phyloP scores from a whole-genome alignment of 2,329 filamentous ascomycete genomes.

The Pleurostoma richardsiae region DNA sequence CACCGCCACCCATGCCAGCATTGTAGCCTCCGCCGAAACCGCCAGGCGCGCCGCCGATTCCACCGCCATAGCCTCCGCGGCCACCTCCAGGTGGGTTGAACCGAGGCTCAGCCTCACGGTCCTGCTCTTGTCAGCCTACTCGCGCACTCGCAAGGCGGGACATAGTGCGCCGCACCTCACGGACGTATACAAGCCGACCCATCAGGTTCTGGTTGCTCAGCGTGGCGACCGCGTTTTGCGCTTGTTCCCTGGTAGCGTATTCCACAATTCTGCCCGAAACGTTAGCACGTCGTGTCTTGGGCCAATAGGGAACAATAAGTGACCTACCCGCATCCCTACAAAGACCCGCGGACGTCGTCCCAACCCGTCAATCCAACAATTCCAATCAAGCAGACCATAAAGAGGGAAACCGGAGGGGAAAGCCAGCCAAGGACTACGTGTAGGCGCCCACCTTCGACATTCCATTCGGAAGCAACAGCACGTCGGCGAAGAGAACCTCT shows the following conservation, averaged over 20 bases:
- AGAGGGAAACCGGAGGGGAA: slow-evolving; percentile 57
- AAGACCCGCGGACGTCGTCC: slow-evolving; percentile 80
- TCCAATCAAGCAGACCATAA: slow-evolving; percentile 65
- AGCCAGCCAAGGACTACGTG: slow-evolving; percentile 82
- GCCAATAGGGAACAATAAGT: background rate
- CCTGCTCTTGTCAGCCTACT: slow-evolving; percentile 44
- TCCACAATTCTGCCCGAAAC: slow-evolving; percentile 81
- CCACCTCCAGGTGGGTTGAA: slow-evolving; percentile 72
- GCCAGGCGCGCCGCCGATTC: slow-evolving; percentile 42
- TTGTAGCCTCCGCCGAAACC: slow-evolving; percentile 49
- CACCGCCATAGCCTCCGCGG: slow-evolving; percentile 58
- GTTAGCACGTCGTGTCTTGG: slow-evolving; percentile 21
- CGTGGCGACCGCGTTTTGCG: slow-evolving; percentile 92
- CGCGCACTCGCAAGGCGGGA: slow-evolving; percentile 3
- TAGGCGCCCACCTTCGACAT: slow-evolving; percentile 99
- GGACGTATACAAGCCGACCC: slow-evolving; percentile 97
- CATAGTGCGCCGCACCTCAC: slow-evolving; percentile 63
- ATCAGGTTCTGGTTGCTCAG: slow-evolving; percentile 99
- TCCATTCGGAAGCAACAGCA: slow-evolving; percentile 99
- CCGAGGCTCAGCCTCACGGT: slow-evolving; percentile 95
- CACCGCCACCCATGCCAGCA: slow-evolving; percentile 52
- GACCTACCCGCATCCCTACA: slow-evolving; percentile 99
- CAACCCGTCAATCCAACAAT: slow-evolving; percentile 98
- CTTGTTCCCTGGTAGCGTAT: slow-evolving; percentile 99
- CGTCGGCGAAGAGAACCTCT: slow-evolving; percentile 99